Evolutionary conservation across 306 rosid species (phyloP).

Genomic region (Cotoneaster glaucophyllus): DNA sequence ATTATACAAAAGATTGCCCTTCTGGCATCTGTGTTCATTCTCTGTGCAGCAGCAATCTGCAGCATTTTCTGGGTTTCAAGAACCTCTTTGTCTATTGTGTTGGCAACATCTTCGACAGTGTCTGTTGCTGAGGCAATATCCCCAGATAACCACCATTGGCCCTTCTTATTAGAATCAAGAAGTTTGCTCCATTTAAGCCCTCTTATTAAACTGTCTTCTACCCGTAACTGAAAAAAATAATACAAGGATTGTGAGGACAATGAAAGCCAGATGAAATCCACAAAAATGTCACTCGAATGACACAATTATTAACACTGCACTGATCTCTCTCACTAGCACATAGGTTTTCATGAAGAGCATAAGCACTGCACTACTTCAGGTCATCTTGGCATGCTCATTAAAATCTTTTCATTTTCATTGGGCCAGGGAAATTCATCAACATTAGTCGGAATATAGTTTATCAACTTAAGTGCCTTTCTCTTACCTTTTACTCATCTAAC

Average conservation of each 20-base stretch:
- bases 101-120: slow-evolving; percentile 59
- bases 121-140: slow-evolving; percentile 42
- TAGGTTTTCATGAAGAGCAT: not conserved
- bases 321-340: not conserved
- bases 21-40: slow-evolving; percentile 91
- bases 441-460: not conserved
- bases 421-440: not conserved
- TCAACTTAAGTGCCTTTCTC: not conserved
- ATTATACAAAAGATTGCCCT: slow-evolving; percentile 88
- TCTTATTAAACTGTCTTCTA: slow-evolving; percentile 56
- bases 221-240: slow-evolving; percentile 54
- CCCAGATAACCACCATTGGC: slow-evolving; percentile 87
- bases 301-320: not conserved
- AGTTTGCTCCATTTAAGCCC: slow-evolving; percentile 83
- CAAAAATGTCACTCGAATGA: not conserved
- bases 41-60: slow-evolving; percentile 82
- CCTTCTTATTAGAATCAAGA: slow-evolving; percentile 81
- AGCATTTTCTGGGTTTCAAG: slow-evolving; percentile 76
- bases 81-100: slow-evolving; percentile 74
- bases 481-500: not conserved
- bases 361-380: not conserved
- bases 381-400: not conserved
- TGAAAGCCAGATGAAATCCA: not conserved
- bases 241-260: slow-evolving; percentile 1
- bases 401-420: not conserved